Conservation (phyloP, 441 rosid genomes). For the Adansonia gregorii region DNA sequence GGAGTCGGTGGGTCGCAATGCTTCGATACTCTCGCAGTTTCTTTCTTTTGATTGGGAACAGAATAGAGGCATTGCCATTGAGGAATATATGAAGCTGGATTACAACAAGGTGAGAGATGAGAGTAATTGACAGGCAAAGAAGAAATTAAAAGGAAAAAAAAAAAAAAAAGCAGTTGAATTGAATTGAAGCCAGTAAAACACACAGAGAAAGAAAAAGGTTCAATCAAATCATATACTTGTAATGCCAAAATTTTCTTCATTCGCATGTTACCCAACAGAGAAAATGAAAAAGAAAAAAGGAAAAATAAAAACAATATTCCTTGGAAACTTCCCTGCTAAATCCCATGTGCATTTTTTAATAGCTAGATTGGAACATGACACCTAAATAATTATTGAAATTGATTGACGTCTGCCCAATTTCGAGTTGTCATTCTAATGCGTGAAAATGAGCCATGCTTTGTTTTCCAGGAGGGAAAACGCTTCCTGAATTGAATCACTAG, state of each 20-base stretch:
- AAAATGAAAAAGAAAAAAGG: neutral
- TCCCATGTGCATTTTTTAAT: neutral
- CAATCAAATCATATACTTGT: neutral
- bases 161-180: neutral
- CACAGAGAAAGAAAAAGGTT: neutral
- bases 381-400: slow-evolving; percentile 10
- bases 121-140: neutral
- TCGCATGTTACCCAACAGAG: neutral
- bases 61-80: neutral
- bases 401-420: slow-evolving; percentile 5
- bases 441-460: slow-evolving; percentile 4
- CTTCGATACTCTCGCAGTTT: too few relatives aligned
- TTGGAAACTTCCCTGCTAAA: neutral
- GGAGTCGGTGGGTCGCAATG: too few relatives aligned
- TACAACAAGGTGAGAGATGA: neutral
- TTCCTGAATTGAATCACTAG: neutral
- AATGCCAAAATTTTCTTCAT: neutral
- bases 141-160: neutral
- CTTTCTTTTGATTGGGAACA: neutral
- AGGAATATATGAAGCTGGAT: neutral
- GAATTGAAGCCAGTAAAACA: neutral
- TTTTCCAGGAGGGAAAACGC: neutral
- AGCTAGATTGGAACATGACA: neutral
- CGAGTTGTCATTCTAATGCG: neutral
- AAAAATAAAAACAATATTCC: neutral